phyloP scores from a whole-genome alignment of 78 protist species.

The Planoprotostelium fungivorum region DNA sequence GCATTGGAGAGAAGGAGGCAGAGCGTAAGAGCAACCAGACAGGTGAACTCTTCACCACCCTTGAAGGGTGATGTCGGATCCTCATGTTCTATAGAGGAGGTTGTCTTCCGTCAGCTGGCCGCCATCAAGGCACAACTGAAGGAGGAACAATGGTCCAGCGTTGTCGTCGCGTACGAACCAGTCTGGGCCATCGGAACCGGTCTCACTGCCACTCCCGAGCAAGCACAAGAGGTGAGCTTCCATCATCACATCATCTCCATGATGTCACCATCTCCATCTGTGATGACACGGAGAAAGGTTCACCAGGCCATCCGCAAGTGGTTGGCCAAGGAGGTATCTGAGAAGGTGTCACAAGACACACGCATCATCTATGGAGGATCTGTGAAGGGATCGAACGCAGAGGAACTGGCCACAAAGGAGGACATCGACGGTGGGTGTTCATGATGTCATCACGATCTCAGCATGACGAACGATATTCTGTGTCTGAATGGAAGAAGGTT shows the following conservation, averaged over 20 bases:
- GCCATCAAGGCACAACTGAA: slow-evolving; percentile 15
- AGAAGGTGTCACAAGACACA: slow-evolving; percentile 64
- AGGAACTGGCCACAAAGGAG: slow-evolving; percentile 61
- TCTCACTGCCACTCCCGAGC: slow-evolving; percentile 90
- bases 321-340: slow-evolving; percentile 43
- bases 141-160: slow-evolving; percentile 63
- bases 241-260: background rate
- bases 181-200: slow-evolving; percentile 99
- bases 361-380: slow-evolving; percentile 98
- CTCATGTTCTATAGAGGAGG: slow-evolving; percentile 28
- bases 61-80: background rate
- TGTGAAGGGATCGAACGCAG: slow-evolving; percentile 80
- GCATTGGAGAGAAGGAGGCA: slow-evolving; percentile 95
- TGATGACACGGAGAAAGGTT: slow-evolving; percentile 25
- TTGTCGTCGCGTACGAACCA: slow-evolving; percentile 96
- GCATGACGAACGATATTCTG: no score
- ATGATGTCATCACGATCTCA: no score
- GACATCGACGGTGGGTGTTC: slow-evolving; percentile 99
- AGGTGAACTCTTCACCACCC: background rate
- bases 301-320: slow-evolving; percentile 72
- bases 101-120: slow-evolving; percentile 62
- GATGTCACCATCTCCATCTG: background rate
- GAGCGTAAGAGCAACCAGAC: slow-evolving; percentile 86
- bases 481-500: no score
- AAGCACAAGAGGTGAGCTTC: slow-evolving; percentile 83